phyloP scores from a whole-genome alignment of 148 eudicot species.

The Fagopyrum tataricum region DNA sequence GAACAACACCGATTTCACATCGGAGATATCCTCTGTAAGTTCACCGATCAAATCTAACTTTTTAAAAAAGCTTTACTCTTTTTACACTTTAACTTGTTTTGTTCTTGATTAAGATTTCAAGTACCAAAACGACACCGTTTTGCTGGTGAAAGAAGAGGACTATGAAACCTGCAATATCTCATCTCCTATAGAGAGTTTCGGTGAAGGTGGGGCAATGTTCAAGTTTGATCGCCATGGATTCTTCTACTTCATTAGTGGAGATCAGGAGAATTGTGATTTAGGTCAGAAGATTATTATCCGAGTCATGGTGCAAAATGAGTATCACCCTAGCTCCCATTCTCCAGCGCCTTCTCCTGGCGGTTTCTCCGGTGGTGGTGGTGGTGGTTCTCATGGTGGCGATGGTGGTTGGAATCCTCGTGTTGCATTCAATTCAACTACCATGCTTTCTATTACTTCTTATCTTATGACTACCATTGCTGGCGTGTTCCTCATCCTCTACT shows the following conservation, averaged over 20 bases:
- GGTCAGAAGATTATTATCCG: conserved; percentile 18
- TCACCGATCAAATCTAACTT: not conserved
- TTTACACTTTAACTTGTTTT: not conserved
- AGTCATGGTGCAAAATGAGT: conserved; percentile 14
- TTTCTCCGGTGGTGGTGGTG: not conserved
- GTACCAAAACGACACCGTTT: conserved; percentile 60
- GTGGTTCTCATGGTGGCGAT: not conserved
- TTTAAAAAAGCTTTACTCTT: not conserved
- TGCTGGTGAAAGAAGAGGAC: conserved; percentile 38
- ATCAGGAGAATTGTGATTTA: conserved; percentile 13
- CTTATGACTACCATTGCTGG: conserved; percentile 9
- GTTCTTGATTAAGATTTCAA: conserved; percentile 43
- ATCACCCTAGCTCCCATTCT: not conserved
- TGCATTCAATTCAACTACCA: conserved; percentile 1
- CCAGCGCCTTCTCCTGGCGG: conserved; percentile 1
- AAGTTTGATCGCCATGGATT: conserved; percentile 13
- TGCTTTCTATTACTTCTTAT: conserved; percentile 7
- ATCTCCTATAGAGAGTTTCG: conserved; percentile 5
- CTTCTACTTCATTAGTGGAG: conserved; percentile 19
- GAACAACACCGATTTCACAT: conserved; percentile 14
- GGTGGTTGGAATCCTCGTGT: not conserved
- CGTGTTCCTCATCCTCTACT: conserved; percentile 6
- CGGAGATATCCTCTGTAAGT: conserved; percentile 11
- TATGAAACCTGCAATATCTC: conserved; percentile 33
- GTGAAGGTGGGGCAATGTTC: conserved; percentile 11